Evolutionary conservation across 208 protist species (phyloP), one percentile per base, ranked within the genome.

Genomic region (Trypanosoma lewisi): DNA sequence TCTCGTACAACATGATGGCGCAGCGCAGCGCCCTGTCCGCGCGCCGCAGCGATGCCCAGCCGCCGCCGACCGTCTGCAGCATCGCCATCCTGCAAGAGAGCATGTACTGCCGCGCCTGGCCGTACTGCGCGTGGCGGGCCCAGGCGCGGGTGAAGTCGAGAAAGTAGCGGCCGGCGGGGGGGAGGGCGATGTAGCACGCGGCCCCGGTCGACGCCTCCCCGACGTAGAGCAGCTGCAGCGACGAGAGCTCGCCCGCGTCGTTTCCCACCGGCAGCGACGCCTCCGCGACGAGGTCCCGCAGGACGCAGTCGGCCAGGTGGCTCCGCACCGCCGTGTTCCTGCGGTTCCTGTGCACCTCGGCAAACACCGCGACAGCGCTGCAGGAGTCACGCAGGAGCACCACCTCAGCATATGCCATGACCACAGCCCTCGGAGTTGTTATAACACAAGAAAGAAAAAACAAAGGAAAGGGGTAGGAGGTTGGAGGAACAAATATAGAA

Each of bases 11-110:
- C 69, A 76, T 64, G 30, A 82, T 34, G 11, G 86, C 73, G 41
- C 77, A 93, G 17, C 55, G 27, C 45, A 93, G 57, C 21, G 86
- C 84, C 58, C 70, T 73, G 37, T 86, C 71, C 3, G 81, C 75
- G 19, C 77, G 73, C 21, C 78, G 77, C 57, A 93, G 67, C 23
- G 86, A 89, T 0, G 86, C 86, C 83, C 86, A 93, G 1, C 86
- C 86, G 17, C 86, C 86, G 39, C 86, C 86, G 16, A 89, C 54
- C 2, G 83, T 89, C 56, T 85, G 77, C 30, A 89, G 61, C 51
- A 78, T 55, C 8, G 86, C 86, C 25, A 93, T 85, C 33, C 65
- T 56, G 53, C 72, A 74, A 4, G 58, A 48, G 7, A 60, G 66
- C 11, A 42, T 47, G 70, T 83, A 89, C 66, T 88, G 78, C n/a